Base-by-base conservation (phyloP, 306 rosid genomes). In the Myrica gale region DNA sequence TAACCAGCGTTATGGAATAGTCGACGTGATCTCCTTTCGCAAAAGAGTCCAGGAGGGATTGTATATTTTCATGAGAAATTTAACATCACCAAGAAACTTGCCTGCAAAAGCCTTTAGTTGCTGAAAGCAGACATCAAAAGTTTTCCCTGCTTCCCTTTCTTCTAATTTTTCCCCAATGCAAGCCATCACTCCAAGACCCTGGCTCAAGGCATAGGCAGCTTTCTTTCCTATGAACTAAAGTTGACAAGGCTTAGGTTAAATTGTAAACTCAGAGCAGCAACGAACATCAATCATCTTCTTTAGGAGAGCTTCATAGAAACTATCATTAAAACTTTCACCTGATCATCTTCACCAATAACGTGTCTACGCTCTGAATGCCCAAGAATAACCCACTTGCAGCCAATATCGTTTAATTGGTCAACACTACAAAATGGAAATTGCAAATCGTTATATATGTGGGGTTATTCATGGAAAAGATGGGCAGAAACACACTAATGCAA, bases 311-410 rank as follows among this genome's bases (percentile, higher is more conserved):
- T 9, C 9, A 44, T 56, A 16, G 42, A 72, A 72, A 68, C 21
- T 19, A 71, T 75, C 53, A 71, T 58, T 68, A 19, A 66, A 82
- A 57, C 80, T 77, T 74, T 84, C 83, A 96, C 99, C 98, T 92
- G 91, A 72, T 96, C 88, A 51, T 89, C 90, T 90, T 96, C 99
- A 82, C 99, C 99, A 73, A 96, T 88, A 51, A 96, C 21, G 80
- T 96, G 99, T 74, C 99, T 90, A 66, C 99, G 87, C 78, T 96
- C 99, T 42, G 99, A 96, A 82, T 96, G 99, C 74, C 99, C 99
- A 61, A 96, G 99, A 84, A 96, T 87, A 79, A 96, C 97, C 99
- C 99, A 96, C 85, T 88, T 90, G 91, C 79, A 53, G 57, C 99
- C 99, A 58, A 84, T 76, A 85, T 96, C 99, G 80, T 90, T 96